Evolutionary conservation across 2,329 filamentous ascomycete species (phyloP).

Genomic region (Penicillium digitatum): DNA sequence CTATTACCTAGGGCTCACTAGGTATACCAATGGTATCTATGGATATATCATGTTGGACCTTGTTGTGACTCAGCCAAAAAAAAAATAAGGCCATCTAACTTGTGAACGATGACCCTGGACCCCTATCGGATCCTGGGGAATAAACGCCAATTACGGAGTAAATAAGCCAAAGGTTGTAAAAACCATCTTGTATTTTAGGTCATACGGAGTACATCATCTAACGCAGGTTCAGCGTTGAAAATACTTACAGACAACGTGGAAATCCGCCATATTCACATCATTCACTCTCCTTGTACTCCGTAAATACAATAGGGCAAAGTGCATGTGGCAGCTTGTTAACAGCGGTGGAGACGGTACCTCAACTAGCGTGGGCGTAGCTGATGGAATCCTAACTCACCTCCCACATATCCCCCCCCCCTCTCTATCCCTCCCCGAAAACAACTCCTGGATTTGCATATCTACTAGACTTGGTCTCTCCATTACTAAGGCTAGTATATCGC

Average conservation of each 20-base stretch:
- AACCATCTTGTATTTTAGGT: too few relatives aligned
- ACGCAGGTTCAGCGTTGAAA: background rate
- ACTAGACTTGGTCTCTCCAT: background rate
- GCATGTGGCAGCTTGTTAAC: background rate
- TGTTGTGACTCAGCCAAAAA: background rate
- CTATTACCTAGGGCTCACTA: background rate
- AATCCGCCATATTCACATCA: background rate
- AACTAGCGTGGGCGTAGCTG: slow-evolving; percentile 9
- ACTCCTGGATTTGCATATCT: background rate
- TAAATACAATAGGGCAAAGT: background rate
- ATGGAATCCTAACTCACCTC: slow-evolving; percentile 1
- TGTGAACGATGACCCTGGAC: background rate
- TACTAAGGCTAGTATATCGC: background rate
- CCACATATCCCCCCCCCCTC: background rate
- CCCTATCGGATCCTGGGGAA: background rate
- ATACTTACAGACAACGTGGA: too few relatives aligned
- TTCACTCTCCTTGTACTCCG: background rate
- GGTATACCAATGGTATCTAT: too few relatives aligned
- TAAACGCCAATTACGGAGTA: background rate
- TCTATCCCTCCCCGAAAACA: background rate
- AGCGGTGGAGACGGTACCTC: slow-evolving; percentile 10
- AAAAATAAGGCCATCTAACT: background rate
- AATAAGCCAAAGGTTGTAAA: background rate
- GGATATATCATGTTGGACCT: background rate
- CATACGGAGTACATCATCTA: background rate